Base-by-base conservation (phyloP, 352 stramenopile species). In the Elongisporangium undulatum region DNA sequence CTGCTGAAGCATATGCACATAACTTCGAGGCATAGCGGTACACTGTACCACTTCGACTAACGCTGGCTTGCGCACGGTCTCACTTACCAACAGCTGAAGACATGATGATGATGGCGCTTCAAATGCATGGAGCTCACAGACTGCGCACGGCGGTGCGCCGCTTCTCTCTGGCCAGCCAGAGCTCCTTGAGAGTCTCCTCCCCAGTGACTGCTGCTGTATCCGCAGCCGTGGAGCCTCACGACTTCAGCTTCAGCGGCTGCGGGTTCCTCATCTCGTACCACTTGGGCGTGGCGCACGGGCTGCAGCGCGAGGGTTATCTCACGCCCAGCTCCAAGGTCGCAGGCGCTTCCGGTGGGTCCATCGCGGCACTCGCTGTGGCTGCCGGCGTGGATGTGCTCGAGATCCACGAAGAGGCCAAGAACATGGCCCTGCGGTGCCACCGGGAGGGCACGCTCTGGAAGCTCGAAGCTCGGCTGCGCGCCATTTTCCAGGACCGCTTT, bases 191-290 rank as follows among this genome's bases (percentile, higher is more conserved):
- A 4, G 9, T 12, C 34, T 45, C 34, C 5, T 2, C 2, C 17
- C 13, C 34, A 45, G 34, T n/a, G n/a, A n/a, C n/a, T n/a, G n/a
- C 34, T 17, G 34, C 34, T 17, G 2, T 1, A 4, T 5, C 34
- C 12, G 34, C 10, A 17, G 10, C 4, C 12, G 34, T 45, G 9
- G 34, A 45, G 34, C 34, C 34, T 17, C 67, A 61, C 24, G 85
- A 89, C 64, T 90, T 94, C 61, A 84, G 69, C 69, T 94, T 93
- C 63, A 89, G 85, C 49, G 85, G 83, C 51, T 81, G 76, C 26
- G 85, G 85, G 4, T 94, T 94, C 65, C 66, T 94, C 17, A 77
- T 91, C 53, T 69, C 85, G 41, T 94, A 92, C 65, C 83, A 94
- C 56, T 71, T 94, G 39, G 85, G 85, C 22, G 73, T 90, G 34